These are phyloP conservation scores for Flueggea neowawraea DNA, from an alignment of 441 rosid genomes.

Conservation along the genomic window DNA sequence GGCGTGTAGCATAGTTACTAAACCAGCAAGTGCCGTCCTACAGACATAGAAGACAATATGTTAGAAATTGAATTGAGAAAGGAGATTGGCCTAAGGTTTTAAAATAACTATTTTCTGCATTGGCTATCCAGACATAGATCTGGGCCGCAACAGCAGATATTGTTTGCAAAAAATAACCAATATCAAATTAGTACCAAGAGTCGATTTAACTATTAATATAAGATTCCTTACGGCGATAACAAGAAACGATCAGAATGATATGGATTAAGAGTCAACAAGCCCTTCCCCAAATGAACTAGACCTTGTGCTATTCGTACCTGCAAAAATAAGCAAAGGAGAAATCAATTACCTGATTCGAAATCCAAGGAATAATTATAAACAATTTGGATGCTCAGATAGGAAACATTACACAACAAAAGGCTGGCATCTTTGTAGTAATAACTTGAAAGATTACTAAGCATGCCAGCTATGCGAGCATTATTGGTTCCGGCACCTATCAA, in stretches of 20 bases:
- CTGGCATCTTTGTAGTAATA: slow-evolving; percentile 86
- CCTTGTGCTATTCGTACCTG: slow-evolving; percentile 98
- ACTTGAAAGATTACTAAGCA: slow-evolving; percentile 95
- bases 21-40: slow-evolving; percentile 93
- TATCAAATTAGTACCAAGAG: neutral
- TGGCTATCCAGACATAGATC: neutral
- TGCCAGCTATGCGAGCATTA: slow-evolving; percentile 91
- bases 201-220: neutral
- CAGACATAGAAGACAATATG: slow-evolving; percentile 1
- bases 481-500: slow-evolving; percentile 97
- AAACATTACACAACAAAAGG: slow-evolving; percentile 81
- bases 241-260: slow-evolving; percentile 90
- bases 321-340: neutral
- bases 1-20: slow-evolving; percentile 70
- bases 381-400: neutral
- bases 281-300: slow-evolving; percentile 90
- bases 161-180: neutral
- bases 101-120: too few species aligned
- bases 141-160: neutral
- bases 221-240: slow-evolving; percentile 71
- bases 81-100: too few species aligned
- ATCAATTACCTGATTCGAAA: slow-evolving; percentile 2
- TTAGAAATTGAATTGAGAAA: neutral
- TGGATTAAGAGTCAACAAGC: slow-evolving; percentile 85
- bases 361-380: slow-evolving; percentile 1